Conservation (phyloP, 2,329 filamentous ascomycete species). For the Esteya vermicola region DNA sequence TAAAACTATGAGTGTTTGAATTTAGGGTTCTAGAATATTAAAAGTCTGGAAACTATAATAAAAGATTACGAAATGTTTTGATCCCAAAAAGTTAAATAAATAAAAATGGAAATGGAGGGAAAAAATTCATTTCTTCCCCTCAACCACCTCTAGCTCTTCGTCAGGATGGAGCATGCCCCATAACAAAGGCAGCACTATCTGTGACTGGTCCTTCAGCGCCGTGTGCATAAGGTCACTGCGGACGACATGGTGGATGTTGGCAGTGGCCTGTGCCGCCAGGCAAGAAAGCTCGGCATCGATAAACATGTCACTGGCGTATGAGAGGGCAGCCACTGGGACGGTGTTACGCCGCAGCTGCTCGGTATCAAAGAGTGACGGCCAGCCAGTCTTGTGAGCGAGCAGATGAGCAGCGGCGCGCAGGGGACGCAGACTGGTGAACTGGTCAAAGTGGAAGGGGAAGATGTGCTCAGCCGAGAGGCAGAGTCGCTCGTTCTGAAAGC, state of each 20-base stretch:
- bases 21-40: too few relatives aligned
- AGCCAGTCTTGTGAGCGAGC: conserved; percentile 5
- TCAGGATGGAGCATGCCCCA: neutral
- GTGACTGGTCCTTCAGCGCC: conserved; percentile 6
- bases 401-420: conserved; percentile 4
- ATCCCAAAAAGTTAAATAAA: too few relatives aligned
- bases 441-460: conserved; percentile 11
- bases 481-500: neutral
- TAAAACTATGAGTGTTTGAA: too few relatives aligned
- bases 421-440: conserved; percentile 6
- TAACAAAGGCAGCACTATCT: neutral
- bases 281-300: conserved; percentile 5
- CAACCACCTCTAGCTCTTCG: too few relatives aligned
- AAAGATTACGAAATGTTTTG: too few relatives aligned
- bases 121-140: too few relatives aligned
- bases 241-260: neutral
- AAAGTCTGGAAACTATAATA: too few relatives aligned
- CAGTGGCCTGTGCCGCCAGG: neutral
- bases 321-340: conserved; percentile 7
- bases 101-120: too few relatives aligned
- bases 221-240: conserved; percentile 5
- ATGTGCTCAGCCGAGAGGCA: conserved; percentile 14
- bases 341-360: conserved; percentile 5
- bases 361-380: conserved; percentile 6
- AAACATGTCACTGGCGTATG: conserved; percentile 9